Conservation (phyloP, 192 early-diverging fungal species). For the Spizellomyces punctatus region DNA sequence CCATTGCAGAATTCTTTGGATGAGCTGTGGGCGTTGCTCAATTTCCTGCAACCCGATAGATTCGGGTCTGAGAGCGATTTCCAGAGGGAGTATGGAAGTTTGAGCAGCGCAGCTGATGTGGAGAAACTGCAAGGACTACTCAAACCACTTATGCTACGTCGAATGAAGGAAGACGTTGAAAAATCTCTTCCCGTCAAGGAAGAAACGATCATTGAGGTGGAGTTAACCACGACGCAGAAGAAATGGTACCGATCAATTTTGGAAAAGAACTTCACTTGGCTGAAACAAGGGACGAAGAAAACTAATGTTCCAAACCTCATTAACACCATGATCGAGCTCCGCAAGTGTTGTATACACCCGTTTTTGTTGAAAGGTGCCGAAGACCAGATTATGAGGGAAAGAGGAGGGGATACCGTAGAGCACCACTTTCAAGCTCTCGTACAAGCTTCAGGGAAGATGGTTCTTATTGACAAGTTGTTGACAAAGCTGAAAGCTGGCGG, state of each 20-base stretch:
- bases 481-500: conserved; percentile 71
- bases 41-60: conserved; percentile 77
- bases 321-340: conserved; percentile 87
- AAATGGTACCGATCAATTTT: conserved; percentile 85
- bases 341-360: conserved; percentile 89
- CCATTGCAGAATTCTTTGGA: conserved; percentile 82
- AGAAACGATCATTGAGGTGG: conserved; percentile 88
- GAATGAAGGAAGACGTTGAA: conserved; percentile 90
- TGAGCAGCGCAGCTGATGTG: conserved; percentile 75
- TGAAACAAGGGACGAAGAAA: conserved; percentile 74
- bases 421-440: conserved; percentile 71
- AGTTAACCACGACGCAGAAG: conserved; percentile 82
- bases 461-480: conserved; percentile 80
- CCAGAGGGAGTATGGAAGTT: conserved; percentile 67
- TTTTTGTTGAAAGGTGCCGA: conserved; percentile 81
- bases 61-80: conserved; percentile 70
- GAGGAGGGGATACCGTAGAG: conserved; percentile 56
- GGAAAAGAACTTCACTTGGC: conserved; percentile 78
- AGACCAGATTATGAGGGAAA: conserved; percentile 72
- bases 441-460: conserved; percentile 81
- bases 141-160: conserved; percentile 83
- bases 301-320: conserved; percentile 73
- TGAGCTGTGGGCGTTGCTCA: conserved; percentile 80
- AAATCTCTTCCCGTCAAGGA: conserved; percentile 86
- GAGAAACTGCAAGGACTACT: conserved; percentile 74